phyloP scores from a whole-genome alignment of 208 protist species.

The Acanthamoeba quina region DNA sequence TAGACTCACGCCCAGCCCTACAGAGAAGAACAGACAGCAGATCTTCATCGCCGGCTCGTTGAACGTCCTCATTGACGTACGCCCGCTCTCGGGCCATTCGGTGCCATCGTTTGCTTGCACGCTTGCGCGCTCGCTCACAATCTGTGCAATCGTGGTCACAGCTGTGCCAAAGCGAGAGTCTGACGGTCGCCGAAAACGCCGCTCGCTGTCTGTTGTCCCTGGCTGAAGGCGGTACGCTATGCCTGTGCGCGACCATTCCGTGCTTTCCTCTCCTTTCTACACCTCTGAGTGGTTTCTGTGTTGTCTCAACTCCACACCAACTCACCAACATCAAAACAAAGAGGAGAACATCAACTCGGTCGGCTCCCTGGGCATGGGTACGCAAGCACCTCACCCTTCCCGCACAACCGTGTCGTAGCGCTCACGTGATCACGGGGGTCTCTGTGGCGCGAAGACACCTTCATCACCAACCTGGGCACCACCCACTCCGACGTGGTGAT shows the following conservation, averaged over 20 bases:
- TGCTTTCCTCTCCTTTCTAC: too few species aligned
- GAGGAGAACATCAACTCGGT: slow-evolving; percentile 23
- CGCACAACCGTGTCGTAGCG: too few species aligned
- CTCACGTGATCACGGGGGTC: background rate
- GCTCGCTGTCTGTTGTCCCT: slow-evolving; percentile 17
- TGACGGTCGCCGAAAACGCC: slow-evolving; percentile 15
- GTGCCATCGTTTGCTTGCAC: background rate
- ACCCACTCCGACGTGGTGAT: slow-evolving; percentile 61
- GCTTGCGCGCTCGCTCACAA: too few species aligned
- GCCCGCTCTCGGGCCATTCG: background rate
- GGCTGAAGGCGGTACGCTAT: slow-evolving; percentile 7
- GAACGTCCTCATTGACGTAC: background rate
- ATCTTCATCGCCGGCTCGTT: slow-evolving; percentile 9
- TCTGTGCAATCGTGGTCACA: background rate
- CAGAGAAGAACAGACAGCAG: slow-evolving; percentile 51
- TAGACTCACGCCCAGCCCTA: background rate
- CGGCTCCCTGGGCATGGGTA: slow-evolving; percentile 48
- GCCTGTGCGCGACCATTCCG: background rate
- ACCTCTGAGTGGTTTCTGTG: background rate
- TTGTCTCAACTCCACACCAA: background rate
- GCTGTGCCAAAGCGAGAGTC: background rate
- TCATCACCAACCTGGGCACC: slow-evolving; percentile 16
- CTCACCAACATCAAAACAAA: background rate
- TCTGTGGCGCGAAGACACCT: background rate
- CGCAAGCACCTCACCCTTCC: too few species aligned